These are phyloP conservation scores for Ajuga chamaepitys DNA, from an alignment of 257 asterid species.

Conservation along the genomic window DNA sequence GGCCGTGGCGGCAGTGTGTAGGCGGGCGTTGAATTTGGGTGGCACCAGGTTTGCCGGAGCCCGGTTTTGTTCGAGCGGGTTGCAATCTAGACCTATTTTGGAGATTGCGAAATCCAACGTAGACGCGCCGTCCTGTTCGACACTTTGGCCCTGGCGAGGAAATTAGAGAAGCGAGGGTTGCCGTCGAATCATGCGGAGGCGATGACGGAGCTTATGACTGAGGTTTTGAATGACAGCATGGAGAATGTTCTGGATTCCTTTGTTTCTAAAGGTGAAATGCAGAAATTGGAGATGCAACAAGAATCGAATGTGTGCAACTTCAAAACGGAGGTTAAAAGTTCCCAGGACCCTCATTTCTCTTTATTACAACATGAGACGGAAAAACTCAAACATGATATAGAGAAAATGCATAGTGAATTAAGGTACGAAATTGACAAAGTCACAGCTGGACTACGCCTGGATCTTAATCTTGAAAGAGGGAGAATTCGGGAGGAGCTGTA, in stretches of 20 bases:
- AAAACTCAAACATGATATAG: slow-evolving; percentile 74
- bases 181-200: slow-evolving; percentile 92
- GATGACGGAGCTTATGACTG: slow-evolving; percentile 61
- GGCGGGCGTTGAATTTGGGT: slow-evolving; percentile 33
- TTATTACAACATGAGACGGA: slow-evolving; percentile 87
- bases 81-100: slow-evolving; percentile 34
- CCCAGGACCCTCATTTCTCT: slow-evolving; percentile 90
- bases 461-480: slow-evolving; percentile 93
- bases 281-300: slow-evolving; percentile 67
- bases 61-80: slow-evolving; percentile 20
- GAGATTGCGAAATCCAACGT: slow-evolving; percentile 39
- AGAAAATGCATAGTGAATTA: slow-evolving; percentile 84
- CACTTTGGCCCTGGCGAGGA: slow-evolving; percentile 84
- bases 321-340: slow-evolving; percentile 74
- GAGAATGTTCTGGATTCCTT: slow-evolving; percentile 64
- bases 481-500: slow-evolving; percentile 87
- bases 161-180: slow-evolving; percentile 76
- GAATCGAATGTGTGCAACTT: slow-evolving; percentile 73
- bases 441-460: slow-evolving; percentile 93
- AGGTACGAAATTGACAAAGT: slow-evolving; percentile 93
- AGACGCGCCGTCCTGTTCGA: slow-evolving; percentile 79
- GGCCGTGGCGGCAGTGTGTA: slow-evolving; percentile 56
- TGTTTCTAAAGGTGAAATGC: slow-evolving; percentile 80
- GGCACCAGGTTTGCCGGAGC: slow-evolving; percentile 14
- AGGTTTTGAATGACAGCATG: slow-evolving; percentile 67